A percentile compares a stretch with the other conserved stretches of the same genome.
Evolutionary conservation across 805 yeast species (phyloP).

Genomic region (Zygotorulaspora florentina): DNA sequence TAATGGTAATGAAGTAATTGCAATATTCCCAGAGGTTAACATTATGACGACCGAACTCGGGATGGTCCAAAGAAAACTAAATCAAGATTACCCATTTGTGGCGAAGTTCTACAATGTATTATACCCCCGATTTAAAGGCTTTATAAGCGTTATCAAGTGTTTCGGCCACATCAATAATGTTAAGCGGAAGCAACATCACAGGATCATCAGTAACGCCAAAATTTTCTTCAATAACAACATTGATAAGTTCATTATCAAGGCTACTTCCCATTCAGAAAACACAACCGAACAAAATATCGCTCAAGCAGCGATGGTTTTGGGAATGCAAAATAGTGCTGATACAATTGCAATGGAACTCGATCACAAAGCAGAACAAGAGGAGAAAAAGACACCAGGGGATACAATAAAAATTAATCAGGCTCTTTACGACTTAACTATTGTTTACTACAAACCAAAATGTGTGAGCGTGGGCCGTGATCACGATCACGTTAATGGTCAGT

Average conservation of each 20-base stretch:
- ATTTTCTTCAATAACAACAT: constrained; percentile 38
- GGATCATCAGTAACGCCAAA: constrained; percentile 51
- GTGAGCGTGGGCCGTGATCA: constrained; percentile 24
- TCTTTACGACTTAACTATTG: constrained; percentile 36
- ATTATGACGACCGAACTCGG: constrained; percentile 49
- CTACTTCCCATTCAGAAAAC: constrained; percentile 2
- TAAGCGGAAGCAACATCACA: constrained; percentile 25
- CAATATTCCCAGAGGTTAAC: constrained; percentile 83
- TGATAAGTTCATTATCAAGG: constrained; percentile 11
- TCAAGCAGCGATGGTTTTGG: constrained; percentile 13
- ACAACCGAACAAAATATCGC: constrained; percentile 7
- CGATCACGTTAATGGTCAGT: constrained; percentile 23
- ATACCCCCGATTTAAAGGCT: constrained; percentile 71
- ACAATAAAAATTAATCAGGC: constrained; percentile 14
- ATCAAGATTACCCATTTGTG: constrained; percentile 51
- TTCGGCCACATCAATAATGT: constrained; percentile 27
- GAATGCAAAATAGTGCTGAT: constrained; percentile 7
- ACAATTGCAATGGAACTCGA: constrained; percentile 2
- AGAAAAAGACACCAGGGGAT: not conserved
- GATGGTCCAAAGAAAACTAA: constrained; percentile 48
- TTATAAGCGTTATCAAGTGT: constrained; percentile 47
- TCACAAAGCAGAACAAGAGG: not conserved
- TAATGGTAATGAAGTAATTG: constrained; percentile 52
- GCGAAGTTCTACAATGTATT: constrained; percentile 57
- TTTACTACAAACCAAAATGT: constrained; percentile 36